Evolutionary conservation across 768 basidiomycete species (phyloP), one percentile per base, ranked within the genome.

Genomic region (Boletales sp.): DNA sequence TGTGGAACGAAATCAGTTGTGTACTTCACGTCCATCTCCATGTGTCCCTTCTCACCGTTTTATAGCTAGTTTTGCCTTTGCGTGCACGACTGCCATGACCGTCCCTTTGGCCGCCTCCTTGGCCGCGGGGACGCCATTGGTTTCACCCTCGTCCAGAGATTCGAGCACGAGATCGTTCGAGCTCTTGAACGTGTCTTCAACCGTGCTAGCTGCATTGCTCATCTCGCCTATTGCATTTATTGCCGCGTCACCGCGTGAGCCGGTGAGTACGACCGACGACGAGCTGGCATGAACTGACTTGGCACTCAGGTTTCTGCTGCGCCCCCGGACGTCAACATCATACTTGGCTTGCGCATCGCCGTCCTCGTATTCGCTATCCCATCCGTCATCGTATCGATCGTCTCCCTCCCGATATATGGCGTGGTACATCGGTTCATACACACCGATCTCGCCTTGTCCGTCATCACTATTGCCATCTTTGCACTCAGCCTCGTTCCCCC

Each of bases 1-100:
- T 84, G 41, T 87, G 84, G 86, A 77, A 82, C 59, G 81, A 79
- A 50, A 71, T 81, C 47, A 79, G 87, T 87, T 55, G 53, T 53
- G 83, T 79, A 17, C 18, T 41, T 17, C 28, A 10, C 4, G 5
- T 15, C 33, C 0, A 28, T 49, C 19, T 41, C 38, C 19, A 39
- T 17, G n/a, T 14, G 2, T 42, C 15, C 35, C 28, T 48, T 10
- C 13, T 40, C 19, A 9, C 15, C 33, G 33, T 47, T 38, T 28
- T 30, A 52, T 50, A 87, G 85, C 78, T 44, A 76, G 75, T 17
- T 28, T 61, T n/a, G 78, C 81, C 9, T 88, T 89, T 61, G 72
- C 81, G 12, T 88, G 86, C 59, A 75, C 82, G 15, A 81, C 86
- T 1, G 71, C 80, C 7, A 77, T 79, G 51, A 86, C 87, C 5